phyloP scores from a whole-genome alignment of 2,329 filamentous ascomycete genomes.

The Stemphylium vesicarium region DNA sequence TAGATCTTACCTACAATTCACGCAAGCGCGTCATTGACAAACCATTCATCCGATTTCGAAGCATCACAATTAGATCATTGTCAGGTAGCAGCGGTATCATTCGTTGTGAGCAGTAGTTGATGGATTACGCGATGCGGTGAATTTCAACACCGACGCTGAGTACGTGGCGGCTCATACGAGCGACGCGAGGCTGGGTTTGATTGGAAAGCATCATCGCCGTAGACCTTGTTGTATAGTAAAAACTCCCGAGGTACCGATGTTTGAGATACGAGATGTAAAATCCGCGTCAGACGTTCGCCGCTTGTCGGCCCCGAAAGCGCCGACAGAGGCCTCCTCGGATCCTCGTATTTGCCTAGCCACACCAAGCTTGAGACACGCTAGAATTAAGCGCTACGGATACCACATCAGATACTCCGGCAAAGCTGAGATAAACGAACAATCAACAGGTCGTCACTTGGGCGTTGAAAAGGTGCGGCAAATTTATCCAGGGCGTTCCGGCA shows the following conservation, averaged over 20 bases:
- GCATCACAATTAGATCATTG: background rate
- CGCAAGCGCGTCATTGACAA: conserved; percentile 6
- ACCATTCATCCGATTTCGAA: background rate
- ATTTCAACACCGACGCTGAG: background rate
- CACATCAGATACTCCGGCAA: no score
- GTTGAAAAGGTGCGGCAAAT: no score
- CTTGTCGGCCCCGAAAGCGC: background rate
- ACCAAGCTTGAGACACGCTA: no score
- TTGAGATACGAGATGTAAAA: background rate
- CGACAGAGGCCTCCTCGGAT: background rate
- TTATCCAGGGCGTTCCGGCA: no score
- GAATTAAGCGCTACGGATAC: no score
- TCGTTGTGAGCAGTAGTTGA: background rate
- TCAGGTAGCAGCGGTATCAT: background rate
- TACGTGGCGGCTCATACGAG: conserved; percentile 1
- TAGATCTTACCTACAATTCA: background rate
- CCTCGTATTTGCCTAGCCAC: background rate
- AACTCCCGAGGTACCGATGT: background rate
- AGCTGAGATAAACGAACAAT: no score
- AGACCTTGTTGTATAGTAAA: background rate
- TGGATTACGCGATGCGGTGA: background rate
- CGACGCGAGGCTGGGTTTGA: background rate
- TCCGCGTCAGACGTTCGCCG: background rate
- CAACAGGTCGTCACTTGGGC: no score
- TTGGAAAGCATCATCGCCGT: background rate